Percentiles rank a stretch among this genome's conserved stretches.
Conservation (phyloP, 2,329 filamentous ascomycete species). For the Myriosclerotinia duriaeana region DNA sequence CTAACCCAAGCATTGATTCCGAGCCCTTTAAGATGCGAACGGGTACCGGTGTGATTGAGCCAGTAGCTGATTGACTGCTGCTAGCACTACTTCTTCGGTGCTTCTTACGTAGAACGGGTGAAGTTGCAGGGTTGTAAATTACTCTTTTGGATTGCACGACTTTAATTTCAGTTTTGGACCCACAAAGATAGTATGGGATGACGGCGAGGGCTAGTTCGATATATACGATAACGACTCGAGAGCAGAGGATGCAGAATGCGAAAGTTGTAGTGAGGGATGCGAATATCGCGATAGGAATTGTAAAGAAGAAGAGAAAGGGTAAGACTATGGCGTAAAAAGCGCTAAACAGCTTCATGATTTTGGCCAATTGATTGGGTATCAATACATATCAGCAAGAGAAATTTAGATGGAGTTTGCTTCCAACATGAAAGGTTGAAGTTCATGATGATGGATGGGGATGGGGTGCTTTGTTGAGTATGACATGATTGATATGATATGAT, state of each 20-base stretch:
- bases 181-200: slow-evolving; percentile 54
- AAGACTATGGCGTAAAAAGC: slow-evolving; percentile 57
- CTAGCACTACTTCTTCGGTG: slow-evolving; percentile 38
- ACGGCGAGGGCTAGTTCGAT: slow-evolving; percentile 60
- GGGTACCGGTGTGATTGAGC: slow-evolving; percentile 33
- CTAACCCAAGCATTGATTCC: slow-evolving; percentile 43
- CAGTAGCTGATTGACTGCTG: slow-evolving; percentile 33
- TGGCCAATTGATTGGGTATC: not conserved
- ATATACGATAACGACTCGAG: slow-evolving; percentile 62
- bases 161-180: slow-evolving; percentile 20
- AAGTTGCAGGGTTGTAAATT: slow-evolving; percentile 17
- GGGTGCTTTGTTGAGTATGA: slow-evolving; percentile 2
- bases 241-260: slow-evolving; percentile 59
- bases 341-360: slow-evolving; percentile 53
- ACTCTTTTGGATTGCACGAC: slow-evolving; percentile 7
- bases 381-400: not conserved
- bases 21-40: slow-evolving; percentile 28
- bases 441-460: not conserved
- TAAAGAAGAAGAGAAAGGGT: slow-evolving; percentile 62
- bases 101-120: slow-evolving; percentile 23
- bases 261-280: slow-evolving; percentile 63
- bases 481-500: not conserved
- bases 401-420: not conserved
- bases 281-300: slow-evolving; percentile 61
- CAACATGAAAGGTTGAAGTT: slow-evolving; percentile 1